Conservation (phyloP, 2,329 filamentous ascomycete genomes). For the Cercospora beticola region DNA sequence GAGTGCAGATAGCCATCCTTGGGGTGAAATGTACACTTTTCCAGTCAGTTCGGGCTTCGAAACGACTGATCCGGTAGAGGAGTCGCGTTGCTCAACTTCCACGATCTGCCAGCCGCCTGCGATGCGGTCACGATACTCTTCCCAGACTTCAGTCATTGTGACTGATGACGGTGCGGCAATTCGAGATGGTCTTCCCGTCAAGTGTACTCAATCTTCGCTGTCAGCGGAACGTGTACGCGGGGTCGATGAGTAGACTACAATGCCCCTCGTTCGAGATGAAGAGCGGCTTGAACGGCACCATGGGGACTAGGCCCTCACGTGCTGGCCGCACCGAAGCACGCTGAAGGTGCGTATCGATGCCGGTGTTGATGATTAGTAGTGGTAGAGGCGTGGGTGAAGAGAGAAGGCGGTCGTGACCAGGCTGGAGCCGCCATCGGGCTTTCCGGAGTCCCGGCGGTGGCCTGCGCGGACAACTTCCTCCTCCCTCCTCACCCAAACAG, state of each 20-base stretch:
- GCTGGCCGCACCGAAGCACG: neutral
- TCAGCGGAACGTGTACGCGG: neutral
- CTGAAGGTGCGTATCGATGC: neutral
- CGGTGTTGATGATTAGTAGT: neutral
- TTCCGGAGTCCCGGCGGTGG: neutral
- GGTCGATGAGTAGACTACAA: neutral
- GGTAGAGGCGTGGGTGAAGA: neutral
- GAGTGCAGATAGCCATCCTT: slow-evolving; percentile 30
- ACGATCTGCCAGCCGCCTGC: slow-evolving; percentile 32
- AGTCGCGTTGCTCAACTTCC: slow-evolving; percentile 27
- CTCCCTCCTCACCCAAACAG: neutral
- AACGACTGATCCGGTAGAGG: neutral
- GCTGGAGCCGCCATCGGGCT: neutral
- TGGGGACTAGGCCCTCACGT: neutral
- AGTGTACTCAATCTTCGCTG: neutral
- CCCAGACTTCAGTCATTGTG: slow-evolving; percentile 24
- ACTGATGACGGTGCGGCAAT: neutral
- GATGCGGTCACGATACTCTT: slow-evolving; percentile 22
- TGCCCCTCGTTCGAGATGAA: neutral
- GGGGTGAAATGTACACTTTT: slow-evolving; percentile 25
- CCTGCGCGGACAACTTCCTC: neutral
- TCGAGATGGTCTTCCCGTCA: neutral
- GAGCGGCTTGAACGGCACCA: neutral
- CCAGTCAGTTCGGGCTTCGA: slow-evolving; percentile 24
- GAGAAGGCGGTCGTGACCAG: neutral